Base-by-base conservation (phyloP, 164 flowering plant species). In the Dillenia suffruticosa region DNA sequence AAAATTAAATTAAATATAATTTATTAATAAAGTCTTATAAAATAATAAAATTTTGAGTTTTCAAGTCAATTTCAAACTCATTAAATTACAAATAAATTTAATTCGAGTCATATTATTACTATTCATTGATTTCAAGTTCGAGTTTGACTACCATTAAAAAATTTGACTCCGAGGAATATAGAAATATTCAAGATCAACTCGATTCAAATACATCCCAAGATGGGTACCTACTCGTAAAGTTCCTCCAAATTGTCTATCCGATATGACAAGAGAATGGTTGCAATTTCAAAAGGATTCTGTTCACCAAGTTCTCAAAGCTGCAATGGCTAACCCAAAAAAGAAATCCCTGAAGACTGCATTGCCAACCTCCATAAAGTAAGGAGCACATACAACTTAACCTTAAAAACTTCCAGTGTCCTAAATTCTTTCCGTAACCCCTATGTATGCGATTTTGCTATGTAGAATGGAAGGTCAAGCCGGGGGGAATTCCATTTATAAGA, bases 321-420 rank as follows among this genome's bases (percentile, higher is more conserved):
- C 93, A 16, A 82, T 84, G 90, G 90, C 90, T 12, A 87, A 13
- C 63, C 88, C 13, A 86, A 87, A 59, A 87, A 84, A 88, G 86
- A 83, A 61, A 78, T 85, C 46, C 93, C 93, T 0, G 90, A 87
- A 49, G 80, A 68, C 76, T 87, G 84, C 77, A 80, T 86, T 10
- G 89, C 81, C 47, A 68, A 83, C 17, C 81, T 84, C 46, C 90
- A 90, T 5, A 87, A 87, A 85, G 93, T 84, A 73, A 57, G 32
- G 14, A 48, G 14, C 14, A 48, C 10, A 11, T 10, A 11, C 14
- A 48, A 12, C 50, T 14, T 11, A 11, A 11, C n/a, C n/a, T 48
- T 14, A 11, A 48, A 11, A 11, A 46, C 3, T 10, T 47, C 2
- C n/a, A 8, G 0, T 48, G 13, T 48, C 2, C n/a, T 14, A 48